Base-by-base conservation (phyloP, 2,329 filamentous ascomycete species). In the Neofusicoccum kwambonambiense region DNA sequence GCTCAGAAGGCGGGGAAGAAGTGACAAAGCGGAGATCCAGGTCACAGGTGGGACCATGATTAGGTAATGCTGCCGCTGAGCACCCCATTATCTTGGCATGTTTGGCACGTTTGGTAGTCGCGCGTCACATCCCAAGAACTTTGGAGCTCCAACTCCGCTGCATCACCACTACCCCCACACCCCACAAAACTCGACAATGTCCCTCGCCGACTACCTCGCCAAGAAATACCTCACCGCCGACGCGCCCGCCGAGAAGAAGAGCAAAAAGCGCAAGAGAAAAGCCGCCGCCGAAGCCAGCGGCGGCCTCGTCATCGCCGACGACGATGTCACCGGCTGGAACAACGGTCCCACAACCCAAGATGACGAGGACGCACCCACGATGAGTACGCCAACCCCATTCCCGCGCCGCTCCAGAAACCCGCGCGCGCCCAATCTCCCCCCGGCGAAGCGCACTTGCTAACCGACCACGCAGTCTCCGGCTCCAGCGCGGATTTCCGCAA, bases 201-300 rank as follows among this genome's bases (percentile, higher is more conserved):
- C 84, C 64, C 85, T 97, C 69, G 89, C 92, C 65, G 88, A 89
- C 73, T 99, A 98, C 74, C 87, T 99, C 41, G 93, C 94, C 42
- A 90, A 92, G 68, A 95, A 93, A 77, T 99, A 99, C 76, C 88
- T 99, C 57, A 91, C 85, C 1, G 87, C 89, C 45, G 87, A 90
- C 69, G 77, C 68, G 12, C 62, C 67, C 15, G 72, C 76, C 17
- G 73, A 78, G 74, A 83, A 82, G 71, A 80, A 82, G 61, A 76
- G 78, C 34, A 85, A 84, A 70, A 85, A 85, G 76, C 80, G 82
- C 69, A 85, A 84, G 72, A 74, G 82, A 66, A 80, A 77, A 70
- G 72, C 69, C 56, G 71, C 67, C 51, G 75, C 77, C 60, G 63
- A 65, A 9, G 47, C 54, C 19, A 49, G 49, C 66, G 75, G 75